Conservation (phyloP, 2,329 filamentous ascomycete genomes). For the Elsinoe necatrix region DNA sequence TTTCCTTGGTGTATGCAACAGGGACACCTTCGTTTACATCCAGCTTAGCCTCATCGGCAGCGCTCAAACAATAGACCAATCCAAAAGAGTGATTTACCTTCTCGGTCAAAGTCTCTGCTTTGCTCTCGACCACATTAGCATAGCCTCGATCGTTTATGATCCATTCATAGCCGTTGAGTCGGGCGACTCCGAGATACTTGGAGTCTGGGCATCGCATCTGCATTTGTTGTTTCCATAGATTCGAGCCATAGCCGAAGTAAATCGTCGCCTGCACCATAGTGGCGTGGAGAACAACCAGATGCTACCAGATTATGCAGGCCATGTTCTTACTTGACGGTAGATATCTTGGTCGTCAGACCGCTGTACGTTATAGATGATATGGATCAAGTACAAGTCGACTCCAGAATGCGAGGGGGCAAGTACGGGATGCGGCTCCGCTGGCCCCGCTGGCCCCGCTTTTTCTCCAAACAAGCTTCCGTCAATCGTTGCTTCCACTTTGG, state of each 20-base stretch:
- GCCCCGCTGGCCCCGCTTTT: neutral
- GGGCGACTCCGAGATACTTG: conserved; percentile 48
- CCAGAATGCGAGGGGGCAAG: neutral
- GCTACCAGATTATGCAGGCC: neutral
- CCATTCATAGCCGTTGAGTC: conserved; percentile 52
- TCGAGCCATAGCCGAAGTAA: conserved; percentile 66
- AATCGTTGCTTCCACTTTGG: neutral
- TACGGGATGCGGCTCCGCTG: neutral
- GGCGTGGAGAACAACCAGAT: neutral
- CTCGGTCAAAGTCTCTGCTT: conserved; percentile 4
- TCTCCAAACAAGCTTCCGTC: conserved; percentile 7
- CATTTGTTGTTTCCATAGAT: conserved; percentile 62
- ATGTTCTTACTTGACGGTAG: neutral
- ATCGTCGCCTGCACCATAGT: conserved; percentile 28
- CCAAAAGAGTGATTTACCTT: conserved; percentile 45
- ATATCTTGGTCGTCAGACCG: neutral
- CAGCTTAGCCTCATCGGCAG: conserved; percentile 43
- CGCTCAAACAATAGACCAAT: conserved; percentile 46
- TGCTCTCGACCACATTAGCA: conserved; percentile 52
- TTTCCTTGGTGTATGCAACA: conserved; percentile 49
- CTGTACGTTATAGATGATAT: too few species aligned
- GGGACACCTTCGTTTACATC: conserved; percentile 57
- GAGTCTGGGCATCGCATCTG: conserved; percentile 49
- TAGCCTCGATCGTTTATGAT: conserved; percentile 60
- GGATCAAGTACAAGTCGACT: too few species aligned